Evolutionary conservation across 139 green algal genomes (phyloP), one percentile per base, ranked within the genome.

Genomic region (Coccomyxa sp.): DNA sequence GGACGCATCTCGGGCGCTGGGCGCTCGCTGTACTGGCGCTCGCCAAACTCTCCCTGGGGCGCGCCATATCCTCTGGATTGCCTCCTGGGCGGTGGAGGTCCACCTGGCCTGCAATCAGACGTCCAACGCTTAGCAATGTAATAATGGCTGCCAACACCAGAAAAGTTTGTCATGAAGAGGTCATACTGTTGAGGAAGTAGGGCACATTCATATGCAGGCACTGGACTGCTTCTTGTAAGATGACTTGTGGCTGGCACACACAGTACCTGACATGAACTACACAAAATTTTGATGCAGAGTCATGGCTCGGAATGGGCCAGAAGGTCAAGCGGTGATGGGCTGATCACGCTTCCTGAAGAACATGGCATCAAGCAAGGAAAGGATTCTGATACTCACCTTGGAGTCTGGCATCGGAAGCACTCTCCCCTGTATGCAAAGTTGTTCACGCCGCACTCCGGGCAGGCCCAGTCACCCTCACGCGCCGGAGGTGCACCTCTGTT

Each of bases 361-460:
- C 2, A 22, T 64, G 22, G 50, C 27, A n/a, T n/a, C n/a, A n/a
- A n/a, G n/a, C n/a, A n/a, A n/a, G n/a, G n/a, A n/a, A 22, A 64
- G 5, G 50, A 6, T 64, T 4, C 50, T 31, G 64, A 29, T 35
- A 29, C 64, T 54, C 35, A 76, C 74, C 80, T 84, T 74, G 64
- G n/a, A 58, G 50, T 50, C 44, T 73, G 44, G 70, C 82, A 86
- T 39, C 74, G 76, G 74, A 82, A 86, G 82, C 82, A 86, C 36
- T 54, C 41, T 58, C 54, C 50, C 36, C 82, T 79, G 8, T 39
- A 76, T 27, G 82, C 82, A 82, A 86, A 86, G 73, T 85, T 85
- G 78, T 86, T 80, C 68, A 68, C 75, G 36, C 35, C 38, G 82
- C 82, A 86, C 37, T 31, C 74, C 24, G n/a, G 24, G 78, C 83